Evolutionary conservation across 805 yeast species (phyloP), one percentile per base, ranked within the genome.

Genomic region (Saturnispora serradocipensis): DNA sequence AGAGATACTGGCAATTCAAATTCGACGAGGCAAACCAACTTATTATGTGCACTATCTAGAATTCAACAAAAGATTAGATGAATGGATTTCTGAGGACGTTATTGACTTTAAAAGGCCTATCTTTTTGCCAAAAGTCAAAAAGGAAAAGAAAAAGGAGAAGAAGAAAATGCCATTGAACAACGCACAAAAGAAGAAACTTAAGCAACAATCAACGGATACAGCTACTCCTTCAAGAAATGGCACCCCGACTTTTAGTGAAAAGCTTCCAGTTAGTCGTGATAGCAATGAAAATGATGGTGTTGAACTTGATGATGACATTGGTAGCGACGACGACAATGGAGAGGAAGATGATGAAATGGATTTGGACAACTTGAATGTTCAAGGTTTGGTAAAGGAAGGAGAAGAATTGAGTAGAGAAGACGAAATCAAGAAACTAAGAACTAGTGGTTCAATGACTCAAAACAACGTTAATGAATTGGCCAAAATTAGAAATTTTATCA

Each of bases 361-460:
- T 67, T 73, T 88, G 57, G 97, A 87, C 59, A 73, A 86, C 62
- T 73, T 88, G 59, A 83, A 88, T 61, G 96, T 89, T 5, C 96
- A 89, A 66, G 96, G 96, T 16, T 62, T 84, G 30, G 63, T 61
- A 5, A 68, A 80, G 51, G 81, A 79, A 18, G 81, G 81, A 11
- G 90, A 86, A 56, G 88, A 82, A 53, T 77, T 86, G 43, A 82
- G 86, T 36, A 73, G 97, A 52, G 97, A 89, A 61, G 96, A 88
- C 58, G 99, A 93, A 67, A 85, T 93, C 58, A 88, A 91, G 64
- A 88, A 87, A 64, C 74, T 93, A 51, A 76, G 98, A 59, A 89
- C 96, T 0, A 76, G 95, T n/a, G 99, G 99, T 2, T 90, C 98
- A 0, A 93, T 93, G 98, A 86, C 93, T 10, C 99, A 93, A 68